phyloP scores from a whole-genome alignment of 2,329 filamentous ascomycete genomes.

The Stachybotrys elegans region DNA sequence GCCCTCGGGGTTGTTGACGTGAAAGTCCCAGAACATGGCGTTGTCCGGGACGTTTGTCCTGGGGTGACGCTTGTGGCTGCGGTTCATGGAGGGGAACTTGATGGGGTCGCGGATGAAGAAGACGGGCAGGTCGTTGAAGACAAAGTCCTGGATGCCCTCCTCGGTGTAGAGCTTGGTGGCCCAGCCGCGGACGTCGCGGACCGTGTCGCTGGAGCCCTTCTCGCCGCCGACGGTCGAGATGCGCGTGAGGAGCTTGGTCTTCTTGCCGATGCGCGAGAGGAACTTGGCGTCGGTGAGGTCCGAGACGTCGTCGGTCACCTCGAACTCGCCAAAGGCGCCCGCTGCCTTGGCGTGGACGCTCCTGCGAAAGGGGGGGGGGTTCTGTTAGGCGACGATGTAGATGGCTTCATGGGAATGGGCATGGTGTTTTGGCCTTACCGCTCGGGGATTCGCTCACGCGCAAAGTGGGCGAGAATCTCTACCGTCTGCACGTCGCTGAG shows the following conservation, averaged over 20 bases:
- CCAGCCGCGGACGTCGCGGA: conserved; percentile 66
- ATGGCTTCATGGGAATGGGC: neutral
- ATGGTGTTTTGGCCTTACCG: conserved; percentile 16
- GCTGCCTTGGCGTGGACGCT: conserved; percentile 27
- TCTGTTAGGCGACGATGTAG: too few relatives aligned
- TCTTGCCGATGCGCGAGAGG: conserved; percentile 47
- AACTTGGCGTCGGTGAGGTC: conserved; percentile 52
- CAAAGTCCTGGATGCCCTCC: conserved; percentile 68
- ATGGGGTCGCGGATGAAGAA: conserved; percentile 74
- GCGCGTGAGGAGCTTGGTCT: conserved; percentile 53
- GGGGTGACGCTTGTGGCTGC: conserved; percentile 74
- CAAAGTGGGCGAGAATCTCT: conserved; percentile 53
- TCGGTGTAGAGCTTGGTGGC: conserved; percentile 57
- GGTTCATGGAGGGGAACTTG: conserved; percentile 73
- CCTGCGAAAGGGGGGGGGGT: too few relatives aligned
- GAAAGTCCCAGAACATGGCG: conserved; percentile 49
- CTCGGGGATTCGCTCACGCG: conserved; percentile 46
- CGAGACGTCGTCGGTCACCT: conserved; percentile 52
- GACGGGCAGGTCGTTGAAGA: conserved; percentile 72
- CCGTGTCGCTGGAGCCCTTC: conserved; percentile 61
- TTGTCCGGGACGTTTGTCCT: conserved; percentile 66
- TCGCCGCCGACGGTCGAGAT: conserved; percentile 70
- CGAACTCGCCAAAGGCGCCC: conserved; percentile 52
- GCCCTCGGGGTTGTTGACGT: conserved; percentile 34
- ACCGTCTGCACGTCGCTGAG: conserved; percentile 64